Conservation (phyloP, 1,139 yeast genomes). For the Groenewaldozyma sp. region DNA sequence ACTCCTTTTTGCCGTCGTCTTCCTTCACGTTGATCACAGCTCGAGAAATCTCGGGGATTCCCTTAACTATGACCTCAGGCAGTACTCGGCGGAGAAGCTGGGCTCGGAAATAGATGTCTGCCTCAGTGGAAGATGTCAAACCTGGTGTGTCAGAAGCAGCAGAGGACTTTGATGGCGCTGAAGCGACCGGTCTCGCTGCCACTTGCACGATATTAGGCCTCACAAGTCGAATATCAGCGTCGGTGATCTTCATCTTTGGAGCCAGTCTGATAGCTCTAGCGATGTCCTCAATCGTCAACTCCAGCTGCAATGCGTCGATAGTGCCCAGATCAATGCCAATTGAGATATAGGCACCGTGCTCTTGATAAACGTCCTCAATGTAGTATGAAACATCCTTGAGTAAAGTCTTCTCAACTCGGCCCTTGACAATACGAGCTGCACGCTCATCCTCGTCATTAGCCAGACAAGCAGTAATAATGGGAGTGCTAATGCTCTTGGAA, state of each 20-base stretch:
- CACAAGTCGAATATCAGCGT: constrained; percentile 67
- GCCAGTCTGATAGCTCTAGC: constrained; percentile 76
- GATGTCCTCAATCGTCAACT: constrained; percentile 75
- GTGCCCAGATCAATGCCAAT: constrained; percentile 77
- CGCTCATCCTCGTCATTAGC: constrained; percentile 93
- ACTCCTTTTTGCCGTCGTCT: constrained; percentile 73
- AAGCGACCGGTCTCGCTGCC: constrained; percentile 54
- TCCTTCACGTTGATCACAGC: constrained; percentile 93
- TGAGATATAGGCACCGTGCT: constrained; percentile 67
- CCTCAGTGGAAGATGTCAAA: constrained; percentile 35
- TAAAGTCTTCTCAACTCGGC: constrained; percentile 88
- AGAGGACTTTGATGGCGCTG: constrained; percentile 28
- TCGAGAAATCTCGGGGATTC: constrained; percentile 80
- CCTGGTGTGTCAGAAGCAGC: constrained; percentile 28
- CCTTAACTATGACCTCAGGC: constrained; percentile 86
- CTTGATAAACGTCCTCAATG: constrained; percentile 89
- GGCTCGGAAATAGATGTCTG: constrained; percentile 64
- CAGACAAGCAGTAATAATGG: constrained; percentile 88
- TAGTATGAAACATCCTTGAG: constrained; percentile 78
- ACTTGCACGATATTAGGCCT: constrained; percentile 58
- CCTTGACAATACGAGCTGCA: constrained; percentile 97
- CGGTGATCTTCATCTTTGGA: constrained; percentile 77
- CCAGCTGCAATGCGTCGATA: constrained; percentile 83
- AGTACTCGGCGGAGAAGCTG: constrained; percentile 79
- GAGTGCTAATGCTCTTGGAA: constrained; percentile 89